A percentile compares a stretch with the other conserved stretches of the same genome.
phyloP scores from a whole-genome alignment of 148 eudicot species.

The Cornus kousa region DNA sequence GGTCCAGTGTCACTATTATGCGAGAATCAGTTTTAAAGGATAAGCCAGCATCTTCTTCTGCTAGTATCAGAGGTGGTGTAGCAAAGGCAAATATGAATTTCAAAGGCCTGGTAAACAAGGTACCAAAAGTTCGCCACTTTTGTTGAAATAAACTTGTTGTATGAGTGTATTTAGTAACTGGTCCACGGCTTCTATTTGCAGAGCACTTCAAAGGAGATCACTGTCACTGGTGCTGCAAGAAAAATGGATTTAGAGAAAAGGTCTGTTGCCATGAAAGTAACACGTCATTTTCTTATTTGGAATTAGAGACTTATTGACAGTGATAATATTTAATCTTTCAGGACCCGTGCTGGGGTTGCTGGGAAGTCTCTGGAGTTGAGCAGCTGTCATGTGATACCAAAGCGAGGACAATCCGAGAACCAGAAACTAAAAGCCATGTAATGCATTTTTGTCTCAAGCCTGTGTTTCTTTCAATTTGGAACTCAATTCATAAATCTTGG shows the following conservation, averaged over 20 bases:
- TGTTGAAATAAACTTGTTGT: neutral
- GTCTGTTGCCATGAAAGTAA: neutral
- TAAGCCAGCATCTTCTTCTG: neutral
- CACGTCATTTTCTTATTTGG: too few relatives aligned
- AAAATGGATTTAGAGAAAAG: neutral
- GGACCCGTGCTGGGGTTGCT: too few relatives aligned
- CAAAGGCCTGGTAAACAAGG: neutral
- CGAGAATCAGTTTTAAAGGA: neutral
- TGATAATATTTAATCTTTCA: too few relatives aligned
- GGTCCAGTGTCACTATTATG: too few relatives aligned
- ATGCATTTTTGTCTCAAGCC: neutral
- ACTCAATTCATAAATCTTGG: neutral
- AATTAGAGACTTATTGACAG: too few relatives aligned
- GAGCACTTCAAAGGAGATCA: neutral
- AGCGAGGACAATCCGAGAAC: neutral
- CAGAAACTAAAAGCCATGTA: conserved; percentile 1
- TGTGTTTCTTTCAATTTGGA: neutral
- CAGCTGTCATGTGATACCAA: neutral
- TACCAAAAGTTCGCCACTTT: neutral
- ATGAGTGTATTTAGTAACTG: neutral
- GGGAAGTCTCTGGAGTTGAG: conserved; percentile 3
- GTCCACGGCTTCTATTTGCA: neutral
- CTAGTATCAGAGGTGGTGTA: neutral
- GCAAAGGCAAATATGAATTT: neutral
- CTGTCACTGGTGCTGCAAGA: neutral